Percentiles rank a stretch among this genome's conserved stretches.
Evolutionary conservation across 805 yeast genomes (phyloP).

Genomic region (Candida jianshihensis): DNA sequence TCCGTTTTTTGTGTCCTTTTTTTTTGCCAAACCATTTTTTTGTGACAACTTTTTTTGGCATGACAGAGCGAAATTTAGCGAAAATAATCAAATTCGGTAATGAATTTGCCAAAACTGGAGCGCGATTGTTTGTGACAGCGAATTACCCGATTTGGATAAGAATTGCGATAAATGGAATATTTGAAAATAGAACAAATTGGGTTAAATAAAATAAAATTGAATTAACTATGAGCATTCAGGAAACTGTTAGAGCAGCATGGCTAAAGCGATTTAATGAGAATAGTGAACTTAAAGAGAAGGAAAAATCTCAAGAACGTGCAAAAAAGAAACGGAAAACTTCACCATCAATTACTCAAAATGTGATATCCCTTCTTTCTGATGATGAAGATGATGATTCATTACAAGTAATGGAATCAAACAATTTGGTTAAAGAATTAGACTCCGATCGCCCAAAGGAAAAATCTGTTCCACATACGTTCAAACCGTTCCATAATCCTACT

Average conservation of each 20-base stretch:
- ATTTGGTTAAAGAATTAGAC: too few relatives aligned
- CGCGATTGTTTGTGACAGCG: background rate
- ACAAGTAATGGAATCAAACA: too few relatives aligned
- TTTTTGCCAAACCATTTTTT: background rate
- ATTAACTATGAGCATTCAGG: background rate
- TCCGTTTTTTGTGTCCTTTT: too few relatives aligned
- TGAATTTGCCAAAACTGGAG: too few relatives aligned
- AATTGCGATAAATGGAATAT: too few relatives aligned
- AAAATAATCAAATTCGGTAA: too few relatives aligned
- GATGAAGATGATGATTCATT: background rate
- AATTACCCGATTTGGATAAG: background rate
- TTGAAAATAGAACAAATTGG: too few relatives aligned
- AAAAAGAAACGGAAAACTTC: background rate
- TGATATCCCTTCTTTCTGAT: conserved; percentile 1
- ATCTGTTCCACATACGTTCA: background rate
- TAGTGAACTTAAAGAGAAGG: background rate
- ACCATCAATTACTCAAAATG: background rate
- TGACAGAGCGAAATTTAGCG: too few relatives aligned
- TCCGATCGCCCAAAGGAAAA: too few relatives aligned
- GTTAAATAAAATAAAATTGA: background rate
- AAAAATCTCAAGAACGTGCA: too few relatives aligned
- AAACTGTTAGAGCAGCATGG: background rate
- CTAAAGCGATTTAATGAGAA: background rate
- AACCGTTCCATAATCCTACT: background rate
- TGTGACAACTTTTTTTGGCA: background rate